Conservation (phyloP, 257 asterid genomes). For the Nicotiana undulata region DNA sequence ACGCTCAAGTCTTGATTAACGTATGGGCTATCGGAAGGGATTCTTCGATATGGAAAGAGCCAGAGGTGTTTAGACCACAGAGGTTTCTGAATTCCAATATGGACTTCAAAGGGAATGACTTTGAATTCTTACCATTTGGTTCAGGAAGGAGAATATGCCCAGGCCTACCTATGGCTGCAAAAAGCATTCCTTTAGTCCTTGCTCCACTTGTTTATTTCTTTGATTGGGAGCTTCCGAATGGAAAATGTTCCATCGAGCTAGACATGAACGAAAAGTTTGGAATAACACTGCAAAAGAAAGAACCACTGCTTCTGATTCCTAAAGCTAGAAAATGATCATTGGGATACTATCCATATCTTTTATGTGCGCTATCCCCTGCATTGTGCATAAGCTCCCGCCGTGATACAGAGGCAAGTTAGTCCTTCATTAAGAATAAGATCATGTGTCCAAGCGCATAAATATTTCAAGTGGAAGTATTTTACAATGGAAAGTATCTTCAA, state of each 20-base stretch:
- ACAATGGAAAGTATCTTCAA: too few species aligned
- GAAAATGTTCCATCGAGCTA: neutral
- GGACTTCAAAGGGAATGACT: slow-evolving; percentile 41
- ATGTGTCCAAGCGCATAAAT: neutral
- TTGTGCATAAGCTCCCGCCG: neutral
- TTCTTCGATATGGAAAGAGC: slow-evolving; percentile 32
- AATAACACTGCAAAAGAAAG: slow-evolving; percentile 16
- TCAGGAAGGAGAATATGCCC: slow-evolving; percentile 52
- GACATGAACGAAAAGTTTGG: slow-evolving; percentile 24
- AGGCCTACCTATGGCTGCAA: slow-evolving; percentile 35
- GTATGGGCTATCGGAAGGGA: slow-evolving; percentile 40
- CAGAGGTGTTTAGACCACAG: slow-evolving; percentile 27
- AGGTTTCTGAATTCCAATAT: slow-evolving; percentile 22
- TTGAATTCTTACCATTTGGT: slow-evolving; percentile 37
- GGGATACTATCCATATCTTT: neutral
- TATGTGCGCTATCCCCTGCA: neutral
- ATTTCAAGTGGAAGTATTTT: neutral
- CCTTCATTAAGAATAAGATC: neutral
- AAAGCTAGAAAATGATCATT: slow-evolving; percentile 15
- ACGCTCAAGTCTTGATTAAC: slow-evolving; percentile 22
- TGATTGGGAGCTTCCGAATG: slow-evolving; percentile 27
- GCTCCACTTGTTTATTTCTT: slow-evolving; percentile 22
- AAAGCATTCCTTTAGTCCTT: slow-evolving; percentile 17
- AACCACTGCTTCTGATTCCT: slow-evolving; percentile 27
- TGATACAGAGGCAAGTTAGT: neutral